Base-by-base conservation (phyloP, 495 filamentous ascomycete species). In the Podospora comata region DNA sequence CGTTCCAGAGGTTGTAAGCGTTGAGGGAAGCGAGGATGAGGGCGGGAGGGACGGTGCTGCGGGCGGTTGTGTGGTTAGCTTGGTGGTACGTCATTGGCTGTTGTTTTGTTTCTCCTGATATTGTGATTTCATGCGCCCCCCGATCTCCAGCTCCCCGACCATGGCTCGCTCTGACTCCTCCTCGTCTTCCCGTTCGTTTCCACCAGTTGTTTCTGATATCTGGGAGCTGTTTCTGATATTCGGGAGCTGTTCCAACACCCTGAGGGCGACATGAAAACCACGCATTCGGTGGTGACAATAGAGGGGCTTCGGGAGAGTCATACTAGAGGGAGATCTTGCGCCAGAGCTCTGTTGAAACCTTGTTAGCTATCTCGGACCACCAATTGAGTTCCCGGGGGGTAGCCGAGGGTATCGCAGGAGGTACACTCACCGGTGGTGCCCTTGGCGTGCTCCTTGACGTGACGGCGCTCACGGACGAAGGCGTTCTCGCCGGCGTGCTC, bases 281-380 rank as follows among this genome's bases (percentile, higher is more conserved):
- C 72, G 65, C 70, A 76, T 39, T 18, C 27, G 61, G n/a, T 32
- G 56, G 18, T 1, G 26, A 32, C 48, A n/a, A 58, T 32, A 26
- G 4, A 58, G 55, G 57, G 64, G 15, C 13, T 5, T 27, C 7
- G 54, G 19, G 62, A 39, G 48, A 20, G 63, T 76, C 87, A 78
- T 90, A 97, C 94, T 90, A 97, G 84, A 96, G 86, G 67, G 91
- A 93, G 64, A 97, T 89, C 84, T 94, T 97, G 81, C 88, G 88
- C 94, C 94, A 97, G 71, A 95, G 88, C 77, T 91, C 94, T 97
- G 79, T 77, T 30, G 16, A 28, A 4, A 62, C 3, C 5, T 26
- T n/a, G 67, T 75, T 53, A 75, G 72, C 64, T 48, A 54, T 60
- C 23, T n/a, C 1, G 30, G 1, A 53, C 56, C 62, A n/a, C 32